Evolutionary conservation across 305 asterid species (phyloP).

Genomic region (Fraxinus dipetala): DNA sequence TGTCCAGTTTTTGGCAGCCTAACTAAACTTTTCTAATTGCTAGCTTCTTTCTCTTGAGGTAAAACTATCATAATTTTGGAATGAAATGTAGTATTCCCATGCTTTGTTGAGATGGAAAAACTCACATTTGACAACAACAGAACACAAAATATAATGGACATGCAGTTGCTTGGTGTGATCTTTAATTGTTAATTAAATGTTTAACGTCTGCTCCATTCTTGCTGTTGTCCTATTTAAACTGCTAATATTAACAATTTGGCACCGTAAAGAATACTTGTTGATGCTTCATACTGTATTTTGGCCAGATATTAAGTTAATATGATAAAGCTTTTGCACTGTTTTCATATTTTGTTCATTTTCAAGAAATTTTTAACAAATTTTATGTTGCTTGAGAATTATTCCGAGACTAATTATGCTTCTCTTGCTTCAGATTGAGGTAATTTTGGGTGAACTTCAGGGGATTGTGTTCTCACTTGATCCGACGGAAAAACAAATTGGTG

Average conservation of each 20-base stretch:
- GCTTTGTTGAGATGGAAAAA: not conserved
- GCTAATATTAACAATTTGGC: not conserved
- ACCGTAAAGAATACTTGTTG: not conserved
- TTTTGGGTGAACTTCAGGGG: slow-evolving; percentile 59
- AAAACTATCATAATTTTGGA: not conserved
- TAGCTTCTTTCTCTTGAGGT: not conserved
- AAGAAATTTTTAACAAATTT: not conserved
- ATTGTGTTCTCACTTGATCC: slow-evolving; percentile 85
- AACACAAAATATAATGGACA: not conserved
- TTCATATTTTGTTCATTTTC: not conserved
- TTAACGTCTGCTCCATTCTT: slow-evolving; percentile 8
- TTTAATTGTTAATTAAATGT: not conserved
- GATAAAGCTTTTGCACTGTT: not conserved
- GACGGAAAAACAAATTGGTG: slow-evolving; percentile 81
- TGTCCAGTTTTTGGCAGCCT: not conserved
- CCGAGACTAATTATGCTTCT: slow-evolving; percentile 21
- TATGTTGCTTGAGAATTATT: slow-evolving; percentile 4
- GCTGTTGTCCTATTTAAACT: slow-evolving; percentile 12
- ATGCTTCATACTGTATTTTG: not conserved
- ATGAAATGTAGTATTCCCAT: not conserved
- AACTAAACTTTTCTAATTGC: not conserved
- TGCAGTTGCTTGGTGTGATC: not conserved
- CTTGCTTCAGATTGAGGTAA: slow-evolving; percentile 67
- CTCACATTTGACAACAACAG: not conserved
- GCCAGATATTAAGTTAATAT: not conserved